Evolutionary conservation across 83 land plant genomes (phyloP), one percentile per base, ranked within the genome.

Genomic region (Picea abies): DNA sequence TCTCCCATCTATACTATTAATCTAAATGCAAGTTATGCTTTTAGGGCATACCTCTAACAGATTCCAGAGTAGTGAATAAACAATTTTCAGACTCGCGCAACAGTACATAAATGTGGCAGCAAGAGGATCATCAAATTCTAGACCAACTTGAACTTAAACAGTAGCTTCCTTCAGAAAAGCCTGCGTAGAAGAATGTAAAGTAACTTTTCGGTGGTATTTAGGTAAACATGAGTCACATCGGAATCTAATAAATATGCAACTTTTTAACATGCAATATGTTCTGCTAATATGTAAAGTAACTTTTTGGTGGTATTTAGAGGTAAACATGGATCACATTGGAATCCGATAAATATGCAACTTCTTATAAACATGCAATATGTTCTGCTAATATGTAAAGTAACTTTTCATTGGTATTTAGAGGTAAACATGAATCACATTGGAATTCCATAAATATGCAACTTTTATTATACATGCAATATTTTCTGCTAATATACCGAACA

Each of bases 31-130:
- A 81, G 78, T 84, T 78, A 90, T 90, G 86, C 87, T 87, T 90
- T 84, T 88, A 83, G 86, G 89, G 92, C 95, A 92, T 89, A 92
- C 95, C 95, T 92, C 90, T 89, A 90, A 90, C 73, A 60, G 88
- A 85, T 37, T 85, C 86, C 88, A 63, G 92, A 87, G 87, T 89
- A 49, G 56, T 89, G 87, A 85, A 89, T 75, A 88, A 87, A 90
- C 68, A 88, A 83, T 83, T 86, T 85, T 88, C 86, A 88, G 87
- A 90, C 88, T 87, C 87, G 88, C 37, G 90, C 56, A 87, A 88
- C 85, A 90, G 89, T 85, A 88, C 85, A 85, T 89, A 80, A 88
- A 92, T 76, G 83, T 84, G 81, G 90, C 89, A 90, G 79, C 90
- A 88, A 85, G 73, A 72, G 80, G 82, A 83, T 89, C 90, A 86